phyloP scores from a whole-genome alignment of 2,329 filamentous ascomycete species.

The Trichoderma semiorbis region DNA sequence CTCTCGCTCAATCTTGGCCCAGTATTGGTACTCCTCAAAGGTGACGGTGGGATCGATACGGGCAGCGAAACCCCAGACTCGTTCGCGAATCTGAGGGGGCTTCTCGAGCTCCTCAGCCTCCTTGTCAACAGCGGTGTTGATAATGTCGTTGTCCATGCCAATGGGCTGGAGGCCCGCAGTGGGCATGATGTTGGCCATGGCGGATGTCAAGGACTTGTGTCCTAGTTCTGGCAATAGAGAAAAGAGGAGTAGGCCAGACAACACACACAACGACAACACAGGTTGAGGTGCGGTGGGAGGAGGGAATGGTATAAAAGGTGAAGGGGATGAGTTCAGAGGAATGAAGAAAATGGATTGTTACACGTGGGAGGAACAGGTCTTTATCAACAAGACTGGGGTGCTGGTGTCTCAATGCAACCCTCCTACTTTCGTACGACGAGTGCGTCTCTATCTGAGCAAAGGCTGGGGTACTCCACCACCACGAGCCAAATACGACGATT shows the following conservation, averaged over 20 bases:
- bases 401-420: slow-evolving; percentile 10
- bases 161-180: slow-evolving; percentile 11
- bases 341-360: not conserved
- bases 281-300: not conserved
- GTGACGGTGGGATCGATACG: slow-evolving; percentile 12
- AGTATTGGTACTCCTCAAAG: slow-evolving; percentile 12
- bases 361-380: slow-evolving; percentile 12
- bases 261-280: slow-evolving; percentile 4
- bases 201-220: not conserved
- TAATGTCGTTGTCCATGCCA: not conserved
- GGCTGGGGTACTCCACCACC: not conserved
- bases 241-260: not conserved
- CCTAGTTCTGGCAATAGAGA: not conserved
- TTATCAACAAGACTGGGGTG: slow-evolving; percentile 13
- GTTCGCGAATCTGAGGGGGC: slow-evolving; percentile 11
- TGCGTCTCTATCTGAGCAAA: not conserved
- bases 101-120: slow-evolving; percentile 9
- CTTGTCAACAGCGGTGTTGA: not conserved
- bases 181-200: slow-evolving; percentile 1
- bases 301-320: not conserved
- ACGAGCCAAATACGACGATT: not conserved
- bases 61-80: slow-evolving; percentile 10
- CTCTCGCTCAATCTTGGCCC: slow-evolving; percentile 14
- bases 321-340: not conserved
- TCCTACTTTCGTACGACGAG: not conserved